phyloP scores from a whole-genome alignment of 441 rosid genomes.

The Aleurites moluccanus region DNA sequence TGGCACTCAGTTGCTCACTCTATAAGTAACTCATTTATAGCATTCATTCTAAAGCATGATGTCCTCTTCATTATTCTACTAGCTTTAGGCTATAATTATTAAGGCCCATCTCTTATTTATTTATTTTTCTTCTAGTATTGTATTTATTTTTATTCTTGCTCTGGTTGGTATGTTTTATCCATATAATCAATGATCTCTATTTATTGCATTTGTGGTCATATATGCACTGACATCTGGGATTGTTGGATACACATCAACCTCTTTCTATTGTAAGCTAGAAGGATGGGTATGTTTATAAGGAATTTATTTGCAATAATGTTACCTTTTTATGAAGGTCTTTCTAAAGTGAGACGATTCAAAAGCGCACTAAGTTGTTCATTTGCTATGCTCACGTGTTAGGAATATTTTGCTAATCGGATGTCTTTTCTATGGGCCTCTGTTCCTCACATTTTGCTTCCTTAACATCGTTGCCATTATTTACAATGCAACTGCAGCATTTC shows the following conservation, averaged over 20 bases:
- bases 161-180: conserved; percentile 78
- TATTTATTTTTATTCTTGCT: conserved; percentile 65
- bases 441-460: conserved; percentile 72
- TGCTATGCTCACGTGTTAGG: conserved; percentile 50
- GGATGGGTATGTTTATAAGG: conserved; percentile 57
- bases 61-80: neutral
- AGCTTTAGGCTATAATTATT: neutral
- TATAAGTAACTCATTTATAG: conserved; percentile 40
- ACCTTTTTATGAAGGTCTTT: neutral
- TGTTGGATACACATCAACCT: conserved; percentile 64
- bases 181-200: conserved; percentile 72
- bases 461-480: conserved; percentile 65
- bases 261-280: conserved; percentile 78
- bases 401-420: conserved; percentile 65
- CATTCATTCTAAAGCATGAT: neutral
- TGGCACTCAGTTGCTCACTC: conserved; percentile 63
- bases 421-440: conserved; percentile 72
- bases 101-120: neutral
- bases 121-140: conserved; percentile 39
- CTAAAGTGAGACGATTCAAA: neutral
- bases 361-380: neutral
- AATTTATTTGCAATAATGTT: neutral
- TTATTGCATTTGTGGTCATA: conserved; percentile 72
- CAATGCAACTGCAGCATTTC: conserved; percentile 66
- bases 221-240: conserved; percentile 75